Percentiles rank a stretch among this genome's conserved stretches.
Conservation (phyloP, 305 asterid species). For the Fraxinus nigra region DNA sequence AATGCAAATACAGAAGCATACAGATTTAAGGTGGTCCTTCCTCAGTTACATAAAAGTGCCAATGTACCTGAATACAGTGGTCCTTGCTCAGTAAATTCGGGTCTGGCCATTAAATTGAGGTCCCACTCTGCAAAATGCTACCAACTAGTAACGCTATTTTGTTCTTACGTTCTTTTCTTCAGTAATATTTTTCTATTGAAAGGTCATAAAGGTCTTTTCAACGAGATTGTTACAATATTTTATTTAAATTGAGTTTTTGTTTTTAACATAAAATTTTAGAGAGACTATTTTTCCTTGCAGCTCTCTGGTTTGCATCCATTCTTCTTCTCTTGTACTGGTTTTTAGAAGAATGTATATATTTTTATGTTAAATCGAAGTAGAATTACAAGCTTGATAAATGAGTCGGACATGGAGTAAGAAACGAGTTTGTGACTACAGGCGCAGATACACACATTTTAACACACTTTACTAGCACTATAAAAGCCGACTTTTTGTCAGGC, state of each 20-base stretch:
- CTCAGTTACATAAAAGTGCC: neutral
- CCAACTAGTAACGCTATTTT: neutral
- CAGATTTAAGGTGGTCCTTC: no score
- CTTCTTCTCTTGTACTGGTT: neutral
- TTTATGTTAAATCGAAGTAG: slow-evolving; percentile 28
- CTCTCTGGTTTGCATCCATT: neutral
- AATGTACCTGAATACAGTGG: neutral
- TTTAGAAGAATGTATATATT: neutral
- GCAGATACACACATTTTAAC: neutral
- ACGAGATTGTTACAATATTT: neutral
- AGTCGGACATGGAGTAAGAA: neutral
- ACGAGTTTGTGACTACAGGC: neutral
- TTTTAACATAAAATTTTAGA: neutral
- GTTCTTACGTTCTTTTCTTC: neutral
- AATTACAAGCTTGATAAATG: slow-evolving; percentile 42
- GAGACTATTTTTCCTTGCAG: neutral
- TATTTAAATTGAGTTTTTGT: neutral
- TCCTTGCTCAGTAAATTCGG: neutral
- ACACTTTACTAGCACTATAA: neutral
- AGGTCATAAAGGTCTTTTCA: neutral
- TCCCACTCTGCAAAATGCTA: neutral
- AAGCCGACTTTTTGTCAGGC: slow-evolving; percentile 35
- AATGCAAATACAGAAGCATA: neutral
- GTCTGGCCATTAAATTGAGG: neutral
- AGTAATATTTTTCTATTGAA: neutral